A percentile compares a stretch with the other conserved stretches of the same genome.
These are phyloP conservation scores for Epichloe sylvatica DNA, from an alignment of 2,329 filamentous ascomycete species.

Conservation along the genomic window DNA sequence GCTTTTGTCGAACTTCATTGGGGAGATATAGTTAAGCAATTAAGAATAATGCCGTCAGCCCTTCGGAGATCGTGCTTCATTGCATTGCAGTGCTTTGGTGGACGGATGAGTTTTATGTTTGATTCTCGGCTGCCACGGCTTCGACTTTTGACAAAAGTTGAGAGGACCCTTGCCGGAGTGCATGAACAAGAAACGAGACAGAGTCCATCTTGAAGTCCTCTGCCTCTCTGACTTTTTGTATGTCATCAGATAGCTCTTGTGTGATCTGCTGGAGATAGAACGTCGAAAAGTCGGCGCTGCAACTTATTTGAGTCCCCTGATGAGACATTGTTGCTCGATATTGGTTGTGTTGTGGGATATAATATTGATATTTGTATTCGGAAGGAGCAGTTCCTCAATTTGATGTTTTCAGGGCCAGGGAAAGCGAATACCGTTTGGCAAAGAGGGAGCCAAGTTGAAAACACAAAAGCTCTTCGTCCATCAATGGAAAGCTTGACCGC, in stretches of 20 bases:
- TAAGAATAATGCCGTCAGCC: too few relatives aligned
- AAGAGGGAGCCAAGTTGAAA: too few relatives aligned
- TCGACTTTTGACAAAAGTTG: slow-evolving; percentile 31
- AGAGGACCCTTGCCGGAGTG: slow-evolving; percentile 51
- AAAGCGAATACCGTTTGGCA: too few relatives aligned
- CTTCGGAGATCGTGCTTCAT: too few relatives aligned
- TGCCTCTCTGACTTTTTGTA: slow-evolving; percentile 54
- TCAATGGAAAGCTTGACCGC: too few relatives aligned
- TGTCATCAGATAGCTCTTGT: slow-evolving; percentile 57
- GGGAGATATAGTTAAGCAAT: too few relatives aligned
- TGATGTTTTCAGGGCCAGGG: too few relatives aligned
- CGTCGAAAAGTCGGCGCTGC: slow-evolving; percentile 37
- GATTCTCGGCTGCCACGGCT: slow-evolving; percentile 24
- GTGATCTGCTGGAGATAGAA: slow-evolving; percentile 59
- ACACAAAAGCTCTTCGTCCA: too few relatives aligned
- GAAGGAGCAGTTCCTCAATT: neutral
- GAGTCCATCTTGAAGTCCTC: slow-evolving; percentile 56
- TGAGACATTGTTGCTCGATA: neutral
- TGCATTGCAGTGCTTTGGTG: too few relatives aligned
- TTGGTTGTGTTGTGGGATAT: neutral
- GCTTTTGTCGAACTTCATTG: too few relatives aligned
- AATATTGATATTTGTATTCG: neutral
- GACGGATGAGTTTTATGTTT: too few relatives aligned
- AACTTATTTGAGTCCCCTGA: neutral
- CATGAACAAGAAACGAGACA: slow-evolving; percentile 50